Evolutionary conservation across 139 green algal genomes (phyloP), one percentile per base, ranked within the genome.

Genomic region (Chlamydomonas incerta): DNA sequence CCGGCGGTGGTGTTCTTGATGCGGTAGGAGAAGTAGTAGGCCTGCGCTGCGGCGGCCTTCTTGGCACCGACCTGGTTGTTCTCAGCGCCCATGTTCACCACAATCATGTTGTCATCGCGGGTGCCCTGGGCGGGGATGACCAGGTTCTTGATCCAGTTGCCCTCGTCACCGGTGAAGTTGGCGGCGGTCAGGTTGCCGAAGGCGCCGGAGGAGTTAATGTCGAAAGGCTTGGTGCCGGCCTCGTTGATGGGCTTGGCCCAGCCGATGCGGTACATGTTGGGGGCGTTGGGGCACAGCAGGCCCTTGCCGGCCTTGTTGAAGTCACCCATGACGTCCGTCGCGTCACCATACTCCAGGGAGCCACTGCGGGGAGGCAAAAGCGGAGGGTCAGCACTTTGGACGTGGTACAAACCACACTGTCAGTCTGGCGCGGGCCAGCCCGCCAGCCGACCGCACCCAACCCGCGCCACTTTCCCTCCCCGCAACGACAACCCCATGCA

Each of bases 271-370:
- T 72, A 82, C 75, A 82, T 57, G 29, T 82, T 47, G 1, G 75
- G 58, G 0, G 75, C 75, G 24, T 46, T 62, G 21, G 60, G 60
- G 57, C 75, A 82, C 24, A 82, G 75, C 35, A 82, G 60, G 35
- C 60, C 75, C 6, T 34, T 26, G 18, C 60, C 34, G 26, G 28
- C 37, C 14, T 21, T 10, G 20, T 8, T 14, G 24, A 72, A 72
- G 75, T 72, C 31, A 9, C 75, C 75, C 75, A 82, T 82, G 10
- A 82, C 75, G 60, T 82, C 75, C 9, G 60, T 82, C 28, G 75
- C 57, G 75, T 82, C 75, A 37, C 75, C 75, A 60, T 82, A 82
- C 35, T 46, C 50, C 24, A 62, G 24, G 8, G 8, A 6, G 23
- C 23, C 60, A 23, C 60, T 66, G 60, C 41, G 11, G 14, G 50